Conservation (phyloP, 2,329 filamentous ascomycete genomes). For the Trichothecium sympodiale region DNA sequence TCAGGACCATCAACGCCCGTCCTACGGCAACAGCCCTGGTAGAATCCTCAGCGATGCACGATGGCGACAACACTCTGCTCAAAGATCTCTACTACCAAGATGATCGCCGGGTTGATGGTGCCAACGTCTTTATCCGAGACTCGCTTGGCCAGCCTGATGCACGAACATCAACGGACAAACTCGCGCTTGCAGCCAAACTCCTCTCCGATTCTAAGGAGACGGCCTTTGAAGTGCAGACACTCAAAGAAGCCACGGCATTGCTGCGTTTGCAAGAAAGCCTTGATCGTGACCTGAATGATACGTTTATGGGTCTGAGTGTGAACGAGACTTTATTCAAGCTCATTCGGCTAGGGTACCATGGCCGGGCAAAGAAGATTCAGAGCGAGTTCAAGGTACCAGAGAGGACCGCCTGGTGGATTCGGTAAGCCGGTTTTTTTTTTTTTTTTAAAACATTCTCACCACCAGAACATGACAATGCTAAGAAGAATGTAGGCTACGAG, state of each 20-base stretch:
- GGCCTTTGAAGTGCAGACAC: conserved; percentile 57
- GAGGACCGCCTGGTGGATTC: conserved; percentile 79
- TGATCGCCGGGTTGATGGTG: conserved; percentile 78
- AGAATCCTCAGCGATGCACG: conserved; percentile 63
- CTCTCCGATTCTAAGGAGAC: conserved; percentile 76
- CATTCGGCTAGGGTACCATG: conserved; percentile 68
- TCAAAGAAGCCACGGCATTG: conserved; percentile 72
- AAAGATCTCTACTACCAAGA: conserved; percentile 98
- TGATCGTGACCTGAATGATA: conserved; percentile 69
- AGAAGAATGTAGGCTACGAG: conserved; percentile 51
- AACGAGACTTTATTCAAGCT: conserved; percentile 91
- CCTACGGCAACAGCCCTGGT: conserved; percentile 83
- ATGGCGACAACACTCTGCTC: conserved; percentile 66
- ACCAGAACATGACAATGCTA: neutral
- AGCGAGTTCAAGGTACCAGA: conserved; percentile 89
- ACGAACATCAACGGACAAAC: conserved; percentile 67
- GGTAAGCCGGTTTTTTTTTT: conserved; percentile 27
- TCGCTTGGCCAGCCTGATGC: conserved; percentile 63
- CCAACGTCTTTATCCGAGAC: conserved; percentile 77
- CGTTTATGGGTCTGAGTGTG: conserved; percentile 72
- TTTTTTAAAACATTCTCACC: neutral
- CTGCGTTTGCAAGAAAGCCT: conserved; percentile 79
- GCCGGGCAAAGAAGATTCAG: conserved; percentile 78
- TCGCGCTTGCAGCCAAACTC: conserved; percentile 75
- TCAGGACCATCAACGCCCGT: conserved; percentile 77